Evolutionary conservation across 2,329 filamentous ascomycete genomes (phyloP).

Genomic region (Periconia sp.): DNA sequence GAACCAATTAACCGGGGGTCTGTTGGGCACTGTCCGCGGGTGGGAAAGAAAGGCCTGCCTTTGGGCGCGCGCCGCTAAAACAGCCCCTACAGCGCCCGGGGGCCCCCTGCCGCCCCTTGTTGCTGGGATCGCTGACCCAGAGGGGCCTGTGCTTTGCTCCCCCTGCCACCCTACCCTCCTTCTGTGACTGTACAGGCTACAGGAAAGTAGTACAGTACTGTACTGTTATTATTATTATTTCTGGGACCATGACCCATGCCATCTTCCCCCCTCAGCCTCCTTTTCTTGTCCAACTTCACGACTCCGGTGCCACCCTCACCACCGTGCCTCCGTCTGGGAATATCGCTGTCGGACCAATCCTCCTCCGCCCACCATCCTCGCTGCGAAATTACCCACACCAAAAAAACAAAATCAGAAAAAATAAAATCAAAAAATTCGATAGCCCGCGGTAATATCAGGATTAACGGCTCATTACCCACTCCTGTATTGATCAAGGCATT

Average conservation of each 20-base stretch:
- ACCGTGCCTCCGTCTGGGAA: neutral
- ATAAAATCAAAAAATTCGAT: no score
- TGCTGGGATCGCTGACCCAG: neutral
- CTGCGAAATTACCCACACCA: neutral
- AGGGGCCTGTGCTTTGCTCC: neutral
- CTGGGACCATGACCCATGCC: neutral
- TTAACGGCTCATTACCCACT: no score
- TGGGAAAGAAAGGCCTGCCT: constrained; percentile 11
- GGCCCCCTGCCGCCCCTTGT: constrained; percentile 12
- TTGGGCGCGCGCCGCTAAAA: neutral
- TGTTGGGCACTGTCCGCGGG: neutral
- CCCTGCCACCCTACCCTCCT: neutral
- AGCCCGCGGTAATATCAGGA: no score
- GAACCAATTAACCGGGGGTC: constrained; percentile 4
- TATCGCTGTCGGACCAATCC: neutral
- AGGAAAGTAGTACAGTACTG: no score
- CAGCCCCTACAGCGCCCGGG: neutral
- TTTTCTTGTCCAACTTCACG: no score
- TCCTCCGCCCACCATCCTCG: neutral
- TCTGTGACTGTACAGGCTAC: neutral
- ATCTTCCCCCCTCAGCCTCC: no score
- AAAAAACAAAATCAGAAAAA: no score
- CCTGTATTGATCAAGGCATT: no score
- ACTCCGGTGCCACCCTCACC: no score
- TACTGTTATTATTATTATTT: neutral